phyloP scores from a whole-genome alignment of 129 eudicot species.

The Smallanthus sonchifolius region DNA sequence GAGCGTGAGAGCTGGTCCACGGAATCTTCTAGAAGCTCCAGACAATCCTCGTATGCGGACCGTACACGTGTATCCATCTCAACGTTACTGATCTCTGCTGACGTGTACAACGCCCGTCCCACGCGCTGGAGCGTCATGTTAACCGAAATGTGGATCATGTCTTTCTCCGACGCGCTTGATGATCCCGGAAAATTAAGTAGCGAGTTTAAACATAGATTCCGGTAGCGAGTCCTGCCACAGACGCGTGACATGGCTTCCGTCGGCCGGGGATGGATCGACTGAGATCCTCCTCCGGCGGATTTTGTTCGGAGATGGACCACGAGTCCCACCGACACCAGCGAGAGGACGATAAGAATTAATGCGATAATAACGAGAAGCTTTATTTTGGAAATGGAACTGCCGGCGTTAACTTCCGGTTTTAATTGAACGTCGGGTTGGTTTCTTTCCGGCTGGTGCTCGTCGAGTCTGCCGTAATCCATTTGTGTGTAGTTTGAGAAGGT shows the following conservation, averaged over 20 bases:
- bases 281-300: too few species aligned
- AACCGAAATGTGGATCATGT: constrained; percentile 83
- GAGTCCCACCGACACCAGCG: constrained; percentile 48
- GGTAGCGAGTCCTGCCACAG: constrained; percentile 62
- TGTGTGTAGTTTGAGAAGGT: neutral
- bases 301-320: constrained; percentile 18
- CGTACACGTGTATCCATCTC: constrained; percentile 53
- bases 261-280: constrained; percentile 49
- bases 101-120: constrained; percentile 48
- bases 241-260: constrained; percentile 60
- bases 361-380: constrained; percentile 32
- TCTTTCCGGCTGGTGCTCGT: constrained; percentile 31
- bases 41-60: constrained; percentile 82
- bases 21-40: constrained; percentile 72
- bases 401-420: neutral
- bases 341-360: constrained; percentile 41
- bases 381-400: constrained; percentile 20
- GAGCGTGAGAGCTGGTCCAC: constrained; percentile 68
- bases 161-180: constrained; percentile 46
- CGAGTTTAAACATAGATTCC: constrained; percentile 53
- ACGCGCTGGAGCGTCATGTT: constrained; percentile 68
- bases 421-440: constrained; percentile 20
- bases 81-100: constrained; percentile 47
- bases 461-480: constrained; percentile 65
- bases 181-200: constrained; percentile 81